These are phyloP conservation scores for Talaromyces sp. DNA, from an alignment of 2,329 filamentous ascomycete species.

Conservation along the genomic window DNA sequence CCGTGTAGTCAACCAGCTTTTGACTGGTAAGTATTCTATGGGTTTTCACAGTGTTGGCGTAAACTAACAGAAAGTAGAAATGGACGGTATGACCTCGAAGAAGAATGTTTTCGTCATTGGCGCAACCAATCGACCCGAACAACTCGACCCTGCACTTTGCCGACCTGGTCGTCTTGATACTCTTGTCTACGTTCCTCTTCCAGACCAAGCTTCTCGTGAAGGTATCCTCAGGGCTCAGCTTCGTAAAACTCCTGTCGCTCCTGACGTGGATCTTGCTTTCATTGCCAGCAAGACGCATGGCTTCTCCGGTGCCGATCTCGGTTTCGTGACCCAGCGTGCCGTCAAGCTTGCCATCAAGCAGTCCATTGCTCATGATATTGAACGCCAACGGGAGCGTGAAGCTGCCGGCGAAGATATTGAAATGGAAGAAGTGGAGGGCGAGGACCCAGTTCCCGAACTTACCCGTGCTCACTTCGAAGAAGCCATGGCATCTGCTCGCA, in stretches of 20 bases:
- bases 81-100: constrained; percentile 99
- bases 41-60: not conserved
- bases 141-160: constrained; percentile 96
- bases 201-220: constrained; percentile 83
- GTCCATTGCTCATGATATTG: constrained; percentile 83
- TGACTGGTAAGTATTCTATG: constrained; percentile 68
- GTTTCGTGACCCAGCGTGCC: constrained; percentile 96
- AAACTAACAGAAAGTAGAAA: constrained; percentile 62
- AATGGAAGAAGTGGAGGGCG: constrained; percentile 69
- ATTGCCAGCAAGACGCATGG: constrained; percentile 97
- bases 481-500: constrained; percentile 91
- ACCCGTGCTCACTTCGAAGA: constrained; percentile 98
- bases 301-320: constrained; percentile 98
- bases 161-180: constrained; percentile 98
- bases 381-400: constrained; percentile 84
- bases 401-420: constrained; percentile 70
- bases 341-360: constrained; percentile 99
- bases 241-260: constrained; percentile 90
- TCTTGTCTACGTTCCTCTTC: constrained; percentile 95
- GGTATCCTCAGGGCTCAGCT: constrained; percentile 93
- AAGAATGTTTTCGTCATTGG: constrained; percentile 99
- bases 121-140: constrained; percentile 96
- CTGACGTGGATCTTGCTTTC: constrained; percentile 82
- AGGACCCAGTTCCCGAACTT: constrained; percentile 93
- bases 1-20: constrained; percentile 98